phyloP scores from a whole-genome alignment of 768 basidiomycete genomes.

The Agaricus bisporus region DNA sequence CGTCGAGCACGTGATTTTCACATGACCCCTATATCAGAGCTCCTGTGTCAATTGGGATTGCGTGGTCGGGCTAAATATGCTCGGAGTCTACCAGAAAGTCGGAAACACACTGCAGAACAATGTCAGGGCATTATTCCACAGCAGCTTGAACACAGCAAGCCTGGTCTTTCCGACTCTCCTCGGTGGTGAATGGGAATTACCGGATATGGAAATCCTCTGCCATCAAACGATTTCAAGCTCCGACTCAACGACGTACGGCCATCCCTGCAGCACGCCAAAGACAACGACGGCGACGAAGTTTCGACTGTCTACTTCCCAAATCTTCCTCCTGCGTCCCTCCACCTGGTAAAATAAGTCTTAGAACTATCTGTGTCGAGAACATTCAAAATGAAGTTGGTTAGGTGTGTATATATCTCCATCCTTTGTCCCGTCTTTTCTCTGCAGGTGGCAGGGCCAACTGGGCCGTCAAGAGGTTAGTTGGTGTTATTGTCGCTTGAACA shows the following conservation, averaged over 20 bases:
- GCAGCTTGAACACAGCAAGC: too few relatives aligned
- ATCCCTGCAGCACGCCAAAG: neutral
- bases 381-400: slow-evolving; percentile 73
- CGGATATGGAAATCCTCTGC: neutral
- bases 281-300: neutral
- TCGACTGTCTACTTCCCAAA: neutral
- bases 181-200: too few relatives aligned
- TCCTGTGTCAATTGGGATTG: neutral
- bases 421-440: neutral
- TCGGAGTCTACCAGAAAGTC: too few relatives aligned
- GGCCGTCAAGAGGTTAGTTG: slow-evolving; percentile 11
- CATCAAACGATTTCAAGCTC: slow-evolving; percentile 1
- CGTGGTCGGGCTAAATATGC: too few relatives aligned
- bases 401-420: slow-evolving; percentile 35
- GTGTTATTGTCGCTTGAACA: neutral
- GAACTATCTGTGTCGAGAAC: neutral
- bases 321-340: neutral
- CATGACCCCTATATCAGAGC: neutral
- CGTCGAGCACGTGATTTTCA: neutral
- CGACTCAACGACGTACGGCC: neutral
- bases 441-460: slow-evolving; percentile 3
- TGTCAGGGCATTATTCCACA: too few relatives aligned
- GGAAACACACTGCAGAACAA: too few relatives aligned
- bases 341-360: neutral
- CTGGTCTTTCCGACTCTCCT: too few relatives aligned